Evolutionary conservation across 495 filamentous ascomycete genomes (phyloP).

Genomic region (Halenospora varia): DNA sequence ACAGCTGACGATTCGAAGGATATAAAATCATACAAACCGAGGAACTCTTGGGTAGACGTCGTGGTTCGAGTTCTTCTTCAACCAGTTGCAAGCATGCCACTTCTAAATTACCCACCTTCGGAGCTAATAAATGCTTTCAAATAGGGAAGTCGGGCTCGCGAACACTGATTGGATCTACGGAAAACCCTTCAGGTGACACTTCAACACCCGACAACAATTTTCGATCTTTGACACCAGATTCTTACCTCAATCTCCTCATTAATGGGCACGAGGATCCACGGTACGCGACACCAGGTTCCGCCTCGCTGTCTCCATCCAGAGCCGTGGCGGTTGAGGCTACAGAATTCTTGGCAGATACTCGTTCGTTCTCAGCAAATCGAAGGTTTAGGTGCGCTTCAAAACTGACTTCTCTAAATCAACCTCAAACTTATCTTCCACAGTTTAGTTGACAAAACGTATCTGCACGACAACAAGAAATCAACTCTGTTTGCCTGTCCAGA

Average conservation of each 20-base stretch:
- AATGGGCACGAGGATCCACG: not conserved
- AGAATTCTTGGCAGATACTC: not conserved
- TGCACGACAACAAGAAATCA: not conserved
- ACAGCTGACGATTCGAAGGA: not conserved
- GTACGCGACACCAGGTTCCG: not conserved
- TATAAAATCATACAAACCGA: not conserved
- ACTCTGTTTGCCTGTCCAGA: not conserved
- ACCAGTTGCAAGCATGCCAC: not conserved
- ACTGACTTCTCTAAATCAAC: not conserved
- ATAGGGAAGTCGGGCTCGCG: not conserved
- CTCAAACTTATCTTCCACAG: not conserved
- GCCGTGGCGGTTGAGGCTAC: not conserved
- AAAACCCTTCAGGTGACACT: not conserved
- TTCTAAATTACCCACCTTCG: not conserved
- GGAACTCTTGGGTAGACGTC: not conserved
- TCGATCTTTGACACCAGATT: constrained; percentile 1
- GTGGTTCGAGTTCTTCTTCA: not conserved
- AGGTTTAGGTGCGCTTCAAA: not conserved
- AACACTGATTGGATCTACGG: not conserved
- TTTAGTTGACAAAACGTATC: not conserved
- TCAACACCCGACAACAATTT: not conserved
- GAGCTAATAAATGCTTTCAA: not conserved
- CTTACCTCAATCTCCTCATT: constrained; percentile 6
- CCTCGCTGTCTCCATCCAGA: not conserved
- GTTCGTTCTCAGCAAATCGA: not conserved